Evolutionary conservation across 805 yeast genomes (phyloP).

Genomic region (Grigorovia transvaalensis): DNA sequence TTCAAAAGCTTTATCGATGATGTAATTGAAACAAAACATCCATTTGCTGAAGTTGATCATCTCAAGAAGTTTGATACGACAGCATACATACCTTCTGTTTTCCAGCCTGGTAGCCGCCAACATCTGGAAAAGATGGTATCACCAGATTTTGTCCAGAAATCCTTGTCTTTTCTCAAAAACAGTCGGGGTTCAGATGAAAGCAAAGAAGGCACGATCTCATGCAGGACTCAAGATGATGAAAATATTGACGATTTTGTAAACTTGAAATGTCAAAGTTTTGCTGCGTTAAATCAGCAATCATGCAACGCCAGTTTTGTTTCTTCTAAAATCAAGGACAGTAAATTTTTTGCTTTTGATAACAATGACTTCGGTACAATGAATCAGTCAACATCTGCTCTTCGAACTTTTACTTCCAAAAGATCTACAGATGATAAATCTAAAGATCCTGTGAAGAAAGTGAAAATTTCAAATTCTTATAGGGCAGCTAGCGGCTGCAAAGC

Average conservation of each 20-base stretch:
- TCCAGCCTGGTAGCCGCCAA: conserved; percentile 5
- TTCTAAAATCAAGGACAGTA: conserved; percentile 12
- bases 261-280: conserved; percentile 34
- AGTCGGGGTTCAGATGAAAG: conserved; percentile 25
- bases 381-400: conserved; percentile 35
- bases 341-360: conserved; percentile 7
- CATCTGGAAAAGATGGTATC: conserved; percentile 34
- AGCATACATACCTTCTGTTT: neutral
- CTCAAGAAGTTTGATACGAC: neutral
- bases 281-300: too few relatives aligned
- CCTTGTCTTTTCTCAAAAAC: conserved; percentile 41
- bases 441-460: conserved; percentile 38
- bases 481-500: conserved; percentile 47
- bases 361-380: conserved; percentile 12
- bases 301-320: neutral
- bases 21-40: conserved; percentile 23
- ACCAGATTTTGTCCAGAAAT: conserved; percentile 45
- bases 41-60: conserved; percentile 23
- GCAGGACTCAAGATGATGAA: conserved; percentile 21
- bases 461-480: conserved; percentile 42
- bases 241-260: conserved; percentile 35
- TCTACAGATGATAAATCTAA: conserved; percentile 33
- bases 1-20: conserved; percentile 53
- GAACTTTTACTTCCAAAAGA: conserved; percentile 35
- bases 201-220: conserved; percentile 24